Base-by-base conservation (phyloP, 305 asterid genomes). In the Fraxinus dipetala region DNA sequence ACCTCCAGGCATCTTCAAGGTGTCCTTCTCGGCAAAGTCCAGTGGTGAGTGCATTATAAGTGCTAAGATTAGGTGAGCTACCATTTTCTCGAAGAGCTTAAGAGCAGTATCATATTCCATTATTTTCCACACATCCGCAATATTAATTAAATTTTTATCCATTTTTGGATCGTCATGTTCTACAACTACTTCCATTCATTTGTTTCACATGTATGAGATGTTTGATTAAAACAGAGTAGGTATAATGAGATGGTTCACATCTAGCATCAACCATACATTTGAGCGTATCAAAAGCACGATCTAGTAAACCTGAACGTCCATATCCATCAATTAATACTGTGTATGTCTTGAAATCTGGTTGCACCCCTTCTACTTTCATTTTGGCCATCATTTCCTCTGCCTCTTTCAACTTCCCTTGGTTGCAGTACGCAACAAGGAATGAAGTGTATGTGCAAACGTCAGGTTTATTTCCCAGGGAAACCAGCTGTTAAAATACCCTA, bases 371-470 rank as follows among this genome's bases (percentile, higher is more conserved):
- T 76, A 87, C 85, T 82, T 83, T 83, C 95, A 94, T 92, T 83
- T 83, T 90, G 36, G 70, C 77, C 90, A 94, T 87, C 84, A 89
- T 79, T 74, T 83, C 90, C 88, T 93, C 97, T 4, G 93, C 98
- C 86, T 93, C 94, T 85, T 88, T 90, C 87, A 91, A 79, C 89
- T 84, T 92, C 79, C 93, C 93, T 82, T 83, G 93, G 82, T 93
- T 94, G 93, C 91, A 90, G 84, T 91, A 91, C 75, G 97, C 97
- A 79, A 91, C 84, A 76, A 94, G 90, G 86, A 91, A 90, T 18
- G 94, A 89, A 80, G 97, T 91, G 85, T 93, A 93, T 35, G 89
- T 90, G 85, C 95, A 91, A 56, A 94, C 91, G 79, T 94, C 96
- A 77, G 97, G 96, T 80, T 88, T 90, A 83, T 75, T 75, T 76